Percentiles rank a stretch among this genome's conserved stretches.
These are phyloP conservation scores for Davidsoniella neocaledoniae DNA, from an alignment of 2,329 filamentous ascomycete species.

Conservation along the genomic window DNA sequence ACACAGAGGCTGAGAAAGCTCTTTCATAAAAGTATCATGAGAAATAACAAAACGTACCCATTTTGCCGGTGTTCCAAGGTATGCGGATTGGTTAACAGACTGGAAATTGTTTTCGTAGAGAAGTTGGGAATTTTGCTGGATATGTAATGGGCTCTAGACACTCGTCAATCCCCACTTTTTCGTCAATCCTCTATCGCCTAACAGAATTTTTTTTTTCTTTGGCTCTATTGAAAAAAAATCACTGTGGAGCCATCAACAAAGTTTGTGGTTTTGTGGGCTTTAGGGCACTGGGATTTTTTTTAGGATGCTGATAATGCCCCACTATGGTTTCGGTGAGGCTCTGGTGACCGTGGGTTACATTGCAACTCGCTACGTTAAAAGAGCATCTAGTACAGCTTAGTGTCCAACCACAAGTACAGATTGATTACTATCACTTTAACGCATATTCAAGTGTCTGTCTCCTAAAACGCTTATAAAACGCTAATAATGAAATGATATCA, in stretches of 20 bases:
- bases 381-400: not conserved
- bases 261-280: conserved; percentile 9
- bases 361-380: not conserved
- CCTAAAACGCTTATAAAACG: too few relatives aligned
- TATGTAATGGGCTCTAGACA: not conserved
- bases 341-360: not conserved
- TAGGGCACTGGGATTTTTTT: conserved; percentile 8
- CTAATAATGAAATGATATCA: too few relatives aligned
- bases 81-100: conserved; percentile 10
- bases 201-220: not conserved
- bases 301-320: not conserved
- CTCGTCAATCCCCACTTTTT: not conserved
- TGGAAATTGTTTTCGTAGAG: not conserved
- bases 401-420: too few relatives aligned
- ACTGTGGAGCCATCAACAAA: not conserved
- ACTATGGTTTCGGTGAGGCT: not conserved
- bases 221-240: not conserved
- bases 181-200: too few relatives aligned
- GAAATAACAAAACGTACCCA: conserved; percentile 12
- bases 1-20: conserved; percentile 27
- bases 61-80: conserved; percentile 13
- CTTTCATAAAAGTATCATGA: conserved; percentile 11
- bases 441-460: too few relatives aligned
- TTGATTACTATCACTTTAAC: too few relatives aligned
- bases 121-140: not conserved